Conservation (phyloP, 257 asterid species). For the Solanum chaucha region DNA sequence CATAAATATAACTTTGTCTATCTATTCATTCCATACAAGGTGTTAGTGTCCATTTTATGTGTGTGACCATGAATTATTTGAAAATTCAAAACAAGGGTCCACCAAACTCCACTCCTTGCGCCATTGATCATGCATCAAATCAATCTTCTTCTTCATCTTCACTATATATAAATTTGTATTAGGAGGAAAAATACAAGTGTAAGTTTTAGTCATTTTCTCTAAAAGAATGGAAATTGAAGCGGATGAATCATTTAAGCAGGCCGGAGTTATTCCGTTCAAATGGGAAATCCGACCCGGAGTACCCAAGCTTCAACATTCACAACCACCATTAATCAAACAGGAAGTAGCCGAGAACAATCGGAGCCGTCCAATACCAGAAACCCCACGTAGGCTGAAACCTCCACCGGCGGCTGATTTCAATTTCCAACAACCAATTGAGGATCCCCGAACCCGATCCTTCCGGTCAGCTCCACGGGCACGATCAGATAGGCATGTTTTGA, state of each 20-base stretch:
- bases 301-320: slow-evolving; percentile 35
- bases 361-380: neutral
- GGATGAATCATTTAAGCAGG: slow-evolving; percentile 54
- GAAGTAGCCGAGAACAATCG: neutral
- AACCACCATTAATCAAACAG: neutral
- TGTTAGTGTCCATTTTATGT: neutral
- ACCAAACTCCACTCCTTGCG: slow-evolving; percentile 37
- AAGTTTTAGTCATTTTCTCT: neutral
- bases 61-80: neutral
- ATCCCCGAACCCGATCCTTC: slow-evolving; percentile 27
- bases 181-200: neutral
- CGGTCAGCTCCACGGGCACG: slow-evolving; percentile 7
- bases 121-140: slow-evolving; percentile 51
- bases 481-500: slow-evolving; percentile 12
- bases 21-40: no score
- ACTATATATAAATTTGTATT: neutral
- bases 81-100: slow-evolving; percentile 8
- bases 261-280: slow-evolving; percentile 69
- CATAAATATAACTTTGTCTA: no score
- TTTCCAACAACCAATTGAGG: slow-evolving; percentile 8
- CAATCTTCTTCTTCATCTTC: neutral
- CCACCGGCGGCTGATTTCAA: slow-evolving; percentile 49
- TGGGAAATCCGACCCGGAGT: slow-evolving; percentile 95
- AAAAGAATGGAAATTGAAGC: slow-evolving; percentile 13
- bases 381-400: slow-evolving; percentile 41